Evolutionary conservation across 2,329 filamentous ascomycete species (phyloP), one percentile per base, ranked within the genome.

Genomic region (Ophiostoma australiae): DNA sequence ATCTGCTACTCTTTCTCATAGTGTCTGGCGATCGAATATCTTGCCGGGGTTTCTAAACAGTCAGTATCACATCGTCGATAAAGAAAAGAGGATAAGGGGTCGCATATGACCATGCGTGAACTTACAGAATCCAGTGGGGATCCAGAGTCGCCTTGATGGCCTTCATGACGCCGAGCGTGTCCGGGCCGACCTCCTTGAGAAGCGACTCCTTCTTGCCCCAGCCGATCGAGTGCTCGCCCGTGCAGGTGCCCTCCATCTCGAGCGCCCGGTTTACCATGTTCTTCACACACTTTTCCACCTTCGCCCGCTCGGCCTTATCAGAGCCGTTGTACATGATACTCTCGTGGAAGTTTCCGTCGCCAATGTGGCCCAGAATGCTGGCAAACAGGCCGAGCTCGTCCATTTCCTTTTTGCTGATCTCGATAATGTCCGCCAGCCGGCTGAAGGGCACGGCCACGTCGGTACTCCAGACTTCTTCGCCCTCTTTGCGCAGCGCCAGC

Each of bases 331-430:
- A 97, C 81, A 97, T 90, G 80, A 97, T 95, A 77, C 90, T 92
- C 78, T 94, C 90, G 79, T 97, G 94, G 82, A 97, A 97, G 80
- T 97, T 97, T 52, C 94, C 94, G 77, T 97, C 94, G 15, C 94
- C 94, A 71, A 97, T 90, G 77, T 97, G 94, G 3, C 94, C 94
- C 4, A 97, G 83, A 37, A 97, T 91, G 76, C 91, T 93, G 0
- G 93, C 92, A 78, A 97, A 97, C 1, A 97, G 81, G 0, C 92
- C 93, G 13, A 97, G 84, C 15, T 92, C 89, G 76, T 94, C 91
- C 85, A 97, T 90, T 77, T 97, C 92, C 78, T 92, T 91, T 82
- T 97, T 97, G 73, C 91, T 94, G 63, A 93, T 84, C 78, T 97
- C 93, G 82, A 86, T 85, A 72, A 94, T 90, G 74, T 92, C 90